Evolutionary conservation across 352 stramenopile genomes (phyloP).

Genomic region (Globisporangium nodosum): DNA sequence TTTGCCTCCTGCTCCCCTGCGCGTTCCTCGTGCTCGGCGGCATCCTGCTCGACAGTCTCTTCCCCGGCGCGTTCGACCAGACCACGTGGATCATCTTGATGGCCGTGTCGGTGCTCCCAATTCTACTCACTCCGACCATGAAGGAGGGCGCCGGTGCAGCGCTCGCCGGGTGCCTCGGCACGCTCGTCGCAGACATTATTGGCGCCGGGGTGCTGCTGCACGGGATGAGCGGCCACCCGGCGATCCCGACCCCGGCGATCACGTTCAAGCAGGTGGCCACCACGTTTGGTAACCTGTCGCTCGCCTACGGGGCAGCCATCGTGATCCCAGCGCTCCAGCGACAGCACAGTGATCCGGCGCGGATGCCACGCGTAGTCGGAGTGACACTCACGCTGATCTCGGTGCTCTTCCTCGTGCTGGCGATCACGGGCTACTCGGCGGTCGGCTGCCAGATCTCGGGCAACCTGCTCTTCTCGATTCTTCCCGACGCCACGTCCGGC

Average conservation of each 20-base stretch:
- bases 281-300: slow-evolving; percentile 42
- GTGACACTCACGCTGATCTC: slow-evolving; percentile 48
- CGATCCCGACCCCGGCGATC: slow-evolving; percentile 28
- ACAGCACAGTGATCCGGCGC: slow-evolving; percentile 40
- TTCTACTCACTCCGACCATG: slow-evolving; percentile 41
- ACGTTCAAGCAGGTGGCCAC: slow-evolving; percentile 38
- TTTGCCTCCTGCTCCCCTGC: slow-evolving; percentile 33
- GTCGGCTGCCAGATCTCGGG: slow-evolving; percentile 49
- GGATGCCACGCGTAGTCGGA: slow-evolving; percentile 46
- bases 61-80: slow-evolving; percentile 33
- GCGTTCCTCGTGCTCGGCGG: slow-evolving; percentile 46
- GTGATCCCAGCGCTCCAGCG: slow-evolving; percentile 46
- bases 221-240: slow-evolving; percentile 37
- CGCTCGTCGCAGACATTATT: slow-evolving; percentile 41
- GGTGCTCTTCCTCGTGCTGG: slow-evolving; percentile 36
- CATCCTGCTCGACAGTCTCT: slow-evolving; percentile 35
- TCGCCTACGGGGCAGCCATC: slow-evolving; percentile 48
- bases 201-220: slow-evolving; percentile 31
- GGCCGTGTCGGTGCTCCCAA: slow-evolving; percentile 31
- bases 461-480: slow-evolving; percentile 54
- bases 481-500: slow-evolving; percentile 16
- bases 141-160: slow-evolving; percentile 41
- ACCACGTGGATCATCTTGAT: slow-evolving; percentile 51
- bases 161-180: slow-evolving; percentile 40
- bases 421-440: slow-evolving; percentile 30